A percentile compares a stretch with the other conserved stretches of the same genome.
Evolutionary conservation across 1,284 basidiomycete species (phyloP).

Genomic region (Heterobasidion annosum): DNA sequence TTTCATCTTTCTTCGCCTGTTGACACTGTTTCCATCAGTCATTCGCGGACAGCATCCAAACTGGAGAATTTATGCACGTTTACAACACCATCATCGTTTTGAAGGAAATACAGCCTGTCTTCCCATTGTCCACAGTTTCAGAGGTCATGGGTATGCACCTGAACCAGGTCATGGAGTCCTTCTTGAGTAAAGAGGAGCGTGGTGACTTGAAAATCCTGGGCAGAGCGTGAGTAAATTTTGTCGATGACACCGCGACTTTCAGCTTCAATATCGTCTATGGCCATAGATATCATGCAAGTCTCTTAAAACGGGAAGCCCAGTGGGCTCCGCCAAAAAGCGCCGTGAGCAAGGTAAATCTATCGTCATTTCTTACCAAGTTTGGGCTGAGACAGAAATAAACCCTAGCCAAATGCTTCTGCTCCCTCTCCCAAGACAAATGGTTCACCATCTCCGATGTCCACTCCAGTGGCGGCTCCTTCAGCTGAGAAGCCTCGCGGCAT

Average conservation of each 20-base stretch:
- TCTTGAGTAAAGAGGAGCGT: constrained; percentile 67
- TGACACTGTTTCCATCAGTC: constrained; percentile 27
- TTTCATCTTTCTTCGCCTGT: constrained; percentile 1
- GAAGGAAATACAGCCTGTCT: constrained; percentile 82
- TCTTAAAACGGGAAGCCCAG: constrained; percentile 58
- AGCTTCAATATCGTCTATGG: background rate
- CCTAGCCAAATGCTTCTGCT: constrained; percentile 3
- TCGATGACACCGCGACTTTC: background rate
- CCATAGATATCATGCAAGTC: constrained; percentile 55
- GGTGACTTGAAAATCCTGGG: constrained; percentile 80
- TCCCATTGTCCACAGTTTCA: constrained; percentile 62
- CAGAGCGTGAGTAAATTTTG: constrained; percentile 47
- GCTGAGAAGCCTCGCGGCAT: constrained; percentile 17
- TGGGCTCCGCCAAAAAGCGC: constrained; percentile 35
- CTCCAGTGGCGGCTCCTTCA: background rate
- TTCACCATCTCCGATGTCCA: constrained; percentile 8
- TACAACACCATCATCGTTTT: constrained; percentile 88
- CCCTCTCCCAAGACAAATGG: background rate
- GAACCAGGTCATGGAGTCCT: constrained; percentile 55
- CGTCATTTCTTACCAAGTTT: background rate
- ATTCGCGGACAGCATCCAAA: constrained; percentile 55
- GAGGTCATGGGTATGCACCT: constrained; percentile 48
- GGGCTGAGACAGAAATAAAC: constrained; percentile 10
- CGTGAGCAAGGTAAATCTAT: constrained; percentile 1
- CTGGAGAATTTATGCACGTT: constrained; percentile 89